Conservation (phyloP, 2,329 filamentous ascomycete species). For the Trichoderma endophyticum region DNA sequence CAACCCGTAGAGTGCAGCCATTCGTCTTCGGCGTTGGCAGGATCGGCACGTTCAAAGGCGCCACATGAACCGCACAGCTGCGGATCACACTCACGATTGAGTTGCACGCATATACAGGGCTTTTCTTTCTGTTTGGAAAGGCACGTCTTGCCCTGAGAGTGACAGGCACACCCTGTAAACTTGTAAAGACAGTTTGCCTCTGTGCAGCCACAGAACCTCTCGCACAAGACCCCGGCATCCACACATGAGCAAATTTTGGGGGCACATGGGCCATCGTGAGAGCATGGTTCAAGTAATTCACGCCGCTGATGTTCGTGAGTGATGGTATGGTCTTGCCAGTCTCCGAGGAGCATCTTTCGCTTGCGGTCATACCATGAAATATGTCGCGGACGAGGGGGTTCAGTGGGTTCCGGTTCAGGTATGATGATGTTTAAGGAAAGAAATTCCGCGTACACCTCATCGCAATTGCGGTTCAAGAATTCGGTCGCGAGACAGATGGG, state of each 20-base stretch:
- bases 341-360: slow-evolving; percentile 51
- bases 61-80: slow-evolving; percentile 71
- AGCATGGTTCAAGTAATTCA: slow-evolving; percentile 61
- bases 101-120: slow-evolving; percentile 66
- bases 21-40: slow-evolving; percentile 60
- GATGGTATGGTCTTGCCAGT: slow-evolving; percentile 55
- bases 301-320: slow-evolving; percentile 55
- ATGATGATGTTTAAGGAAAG: slow-evolving; percentile 26
- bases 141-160: slow-evolving; percentile 58
- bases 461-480: slow-evolving; percentile 50
- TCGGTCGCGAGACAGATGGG: slow-evolving; percentile 50
- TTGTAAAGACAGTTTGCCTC: slow-evolving; percentile 58
- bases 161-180: slow-evolving; percentile 66
- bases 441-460: slow-evolving; percentile 44
- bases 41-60: slow-evolving; percentile 65
- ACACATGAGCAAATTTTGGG: slow-evolving; percentile 61
- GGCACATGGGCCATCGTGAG: slow-evolving; percentile 66
- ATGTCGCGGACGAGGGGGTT: slow-evolving; percentile 41
- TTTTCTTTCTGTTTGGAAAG: slow-evolving; percentile 52
- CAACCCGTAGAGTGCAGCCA: slow-evolving; percentile 58
- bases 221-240: slow-evolving; percentile 60
- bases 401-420: slow-evolving; percentile 26
- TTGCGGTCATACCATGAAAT: slow-evolving; percentile 56
- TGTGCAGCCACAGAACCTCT: slow-evolving; percentile 67
- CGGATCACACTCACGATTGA: slow-evolving; percentile 78